Evolutionary conservation across 805 yeast genomes (phyloP).

Genomic region (Ogataea sp.): DNA sequence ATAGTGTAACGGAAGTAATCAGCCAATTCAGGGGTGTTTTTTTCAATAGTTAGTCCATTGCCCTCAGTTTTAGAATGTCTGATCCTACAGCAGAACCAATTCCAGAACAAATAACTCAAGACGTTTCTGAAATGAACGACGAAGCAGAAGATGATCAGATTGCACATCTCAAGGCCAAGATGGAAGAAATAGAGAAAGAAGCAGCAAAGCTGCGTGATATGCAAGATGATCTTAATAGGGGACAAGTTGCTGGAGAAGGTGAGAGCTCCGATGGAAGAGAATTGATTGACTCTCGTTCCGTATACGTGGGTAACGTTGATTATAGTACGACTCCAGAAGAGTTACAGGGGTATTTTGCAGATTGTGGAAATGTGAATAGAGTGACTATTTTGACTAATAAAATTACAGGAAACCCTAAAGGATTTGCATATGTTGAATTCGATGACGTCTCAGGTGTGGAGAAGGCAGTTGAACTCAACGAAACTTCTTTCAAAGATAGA

Average conservation of each 20-base stretch:
- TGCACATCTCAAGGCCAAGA: conserved; percentile 33
- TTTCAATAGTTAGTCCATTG: too few species aligned
- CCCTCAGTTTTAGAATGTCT: too few species aligned
- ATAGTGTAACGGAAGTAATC: too few species aligned
- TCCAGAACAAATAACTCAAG: too few species aligned
- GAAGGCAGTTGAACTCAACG: conserved; percentile 60
- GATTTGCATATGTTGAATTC: conserved; percentile 82
- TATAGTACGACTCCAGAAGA: conserved; percentile 74
- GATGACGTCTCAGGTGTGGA: conserved; percentile 57
- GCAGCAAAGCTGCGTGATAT: conserved; percentile 53
- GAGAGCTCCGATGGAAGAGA: conserved; percentile 30
- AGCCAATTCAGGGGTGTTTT: too few species aligned
- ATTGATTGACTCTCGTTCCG: conserved; percentile 68
- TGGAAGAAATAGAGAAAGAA: conserved; percentile 54
- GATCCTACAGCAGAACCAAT: background rate
- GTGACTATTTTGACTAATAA: conserved; percentile 72
- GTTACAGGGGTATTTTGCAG: conserved; percentile 62
- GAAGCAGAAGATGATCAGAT: conserved; percentile 17
- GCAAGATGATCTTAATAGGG: conserved; percentile 30
- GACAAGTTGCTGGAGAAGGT: conserved; percentile 1
- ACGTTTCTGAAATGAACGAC: too few species aligned
- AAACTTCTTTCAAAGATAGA: conserved; percentile 58
- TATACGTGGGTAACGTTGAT: conserved; percentile 82
- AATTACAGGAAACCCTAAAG: conserved; percentile 75
- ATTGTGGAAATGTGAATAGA: conserved; percentile 67